These are phyloP conservation scores for Hippophae rhamnoides DNA, from an alignment of 306 rosid genomes.

Conservation along the genomic window DNA sequence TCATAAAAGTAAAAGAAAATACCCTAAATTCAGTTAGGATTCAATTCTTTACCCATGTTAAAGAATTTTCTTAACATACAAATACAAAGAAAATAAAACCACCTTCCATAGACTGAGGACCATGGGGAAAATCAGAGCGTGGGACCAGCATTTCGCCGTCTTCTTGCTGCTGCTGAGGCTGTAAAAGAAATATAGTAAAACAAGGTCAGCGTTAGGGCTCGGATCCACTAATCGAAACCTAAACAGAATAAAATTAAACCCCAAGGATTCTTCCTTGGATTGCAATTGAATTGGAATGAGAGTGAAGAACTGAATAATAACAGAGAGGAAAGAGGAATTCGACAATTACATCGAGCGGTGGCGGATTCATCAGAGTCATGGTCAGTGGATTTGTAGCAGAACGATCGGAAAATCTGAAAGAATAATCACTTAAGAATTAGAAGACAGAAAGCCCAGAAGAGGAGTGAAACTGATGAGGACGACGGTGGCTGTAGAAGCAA, in stretches of 20 bases:
- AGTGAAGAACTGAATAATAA: not conserved
- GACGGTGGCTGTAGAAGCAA: not conserved
- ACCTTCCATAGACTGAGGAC: conserved; percentile 61
- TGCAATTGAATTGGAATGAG: conserved; percentile 13
- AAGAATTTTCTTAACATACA: not conserved
- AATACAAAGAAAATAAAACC: not conserved
- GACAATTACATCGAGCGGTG: conserved; percentile 37
- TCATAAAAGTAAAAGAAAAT: too few species aligned
- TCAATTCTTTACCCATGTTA: too few species aligned
- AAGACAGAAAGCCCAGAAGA: not conserved
- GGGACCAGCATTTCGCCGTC: conserved; percentile 49
- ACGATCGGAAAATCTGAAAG: conserved; percentile 20
- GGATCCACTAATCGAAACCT: conserved; percentile 31
- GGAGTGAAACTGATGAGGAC: not conserved
- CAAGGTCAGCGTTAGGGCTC: conserved; percentile 15
- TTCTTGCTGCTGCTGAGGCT: conserved; percentile 29
- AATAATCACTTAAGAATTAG: not conserved
- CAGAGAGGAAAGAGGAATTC: conserved; percentile 1
- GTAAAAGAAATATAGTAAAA: not conserved
- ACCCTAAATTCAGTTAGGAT: too few species aligned
- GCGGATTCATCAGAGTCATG: conserved; percentile 44
- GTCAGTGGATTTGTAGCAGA: conserved; percentile 17
- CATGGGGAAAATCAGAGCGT: conserved; percentile 25
- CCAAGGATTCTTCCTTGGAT: conserved; percentile 14
- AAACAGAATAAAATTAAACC: conserved; percentile 9